Base-by-base conservation (phyloP, 2,329 filamentous ascomycete genomes). In the Colletotrichum kahawae region DNA sequence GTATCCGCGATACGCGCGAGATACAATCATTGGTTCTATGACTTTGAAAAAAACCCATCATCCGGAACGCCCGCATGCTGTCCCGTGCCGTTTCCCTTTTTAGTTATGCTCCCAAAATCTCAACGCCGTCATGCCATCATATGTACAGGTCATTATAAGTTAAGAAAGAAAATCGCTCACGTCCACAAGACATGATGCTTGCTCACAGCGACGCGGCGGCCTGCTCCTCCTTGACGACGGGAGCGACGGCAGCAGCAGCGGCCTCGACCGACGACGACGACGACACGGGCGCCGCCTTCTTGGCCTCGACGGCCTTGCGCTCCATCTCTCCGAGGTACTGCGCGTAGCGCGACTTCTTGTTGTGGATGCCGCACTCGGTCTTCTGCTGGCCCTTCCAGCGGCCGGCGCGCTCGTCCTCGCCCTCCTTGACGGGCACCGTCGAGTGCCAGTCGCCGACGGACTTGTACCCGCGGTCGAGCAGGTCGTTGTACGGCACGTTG, bases 351-450 rank as follows among this genome's bases (percentile, higher is more conserved):
- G 95, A 98, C 84, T 96, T 93, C 86, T 97, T 97, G 90, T 98
- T 98, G 91, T 99, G 97, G 82, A 99, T 98, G 63, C 97, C 97
- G 84, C 97, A 99, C 88, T 99, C 97, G 18, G 95, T 97, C 93
- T 99, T 99, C 81, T 90, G 88, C 85, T 95, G 94, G 77, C 97
- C 97, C 90, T 98, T 98, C 97, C 97, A 99, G 79, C 97, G 93
- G 74, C 97, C 97, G 10, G 97, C 94, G 67, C 97, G 93, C 91
- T 99, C 97, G 81, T 98, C 97, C 86, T 99, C 97, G 78, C 95
- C 95, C 74, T 96, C 95, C 77, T 90, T 92, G 76, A 98, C 95
- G 14, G 97, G 96, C 79, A 92, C 93, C 5, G 97, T 99, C 66
- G 95, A 98, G 90, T 99, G 97, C 95, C 96, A 98, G 89, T 99